Percentiles rank a stretch among this genome's conserved stretches.
phyloP scores from a whole-genome alignment of 805 yeast species.

The Zygoascus bituminiphila region DNA sequence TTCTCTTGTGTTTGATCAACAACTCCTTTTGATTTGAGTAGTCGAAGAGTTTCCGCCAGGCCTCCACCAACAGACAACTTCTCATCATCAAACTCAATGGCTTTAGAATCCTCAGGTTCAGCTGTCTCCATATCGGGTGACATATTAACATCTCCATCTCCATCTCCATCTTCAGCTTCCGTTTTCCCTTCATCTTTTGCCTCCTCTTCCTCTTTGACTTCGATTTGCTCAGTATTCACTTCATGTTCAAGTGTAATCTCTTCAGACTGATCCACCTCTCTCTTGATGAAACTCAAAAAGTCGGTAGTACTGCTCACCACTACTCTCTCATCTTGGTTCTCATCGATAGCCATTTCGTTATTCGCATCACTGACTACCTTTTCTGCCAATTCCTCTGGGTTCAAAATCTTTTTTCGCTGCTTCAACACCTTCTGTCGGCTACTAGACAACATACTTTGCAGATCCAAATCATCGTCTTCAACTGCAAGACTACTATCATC shows the following conservation, averaged over 20 bases:
- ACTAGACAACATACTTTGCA: slow-evolving; percentile 27
- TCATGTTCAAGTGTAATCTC: not conserved
- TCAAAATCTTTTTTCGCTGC: slow-evolving; percentile 13
- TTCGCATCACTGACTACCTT: slow-evolving; percentile 31
- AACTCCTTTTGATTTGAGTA: slow-evolving; percentile 27
- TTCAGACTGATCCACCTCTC: slow-evolving; percentile 6
- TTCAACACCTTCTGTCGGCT: slow-evolving; percentile 28
- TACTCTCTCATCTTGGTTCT: slow-evolving; percentile 22
- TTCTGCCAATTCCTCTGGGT: slow-evolving; percentile 29
- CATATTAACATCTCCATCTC: not conserved
- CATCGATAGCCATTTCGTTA: slow-evolving; percentile 10
- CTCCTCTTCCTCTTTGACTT: slow-evolving; percentile 3
- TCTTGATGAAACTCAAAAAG: slow-evolving; percentile 26
- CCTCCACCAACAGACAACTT: slow-evolving; percentile 26
- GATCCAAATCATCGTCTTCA: slow-evolving; percentile 34
- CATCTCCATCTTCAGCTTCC: slow-evolving; percentile 1
- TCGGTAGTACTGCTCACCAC: slow-evolving; percentile 39
- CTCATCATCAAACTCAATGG: slow-evolving; percentile 13
- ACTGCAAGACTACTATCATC: slow-evolving; percentile 26
- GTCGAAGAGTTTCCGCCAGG: slow-evolving; percentile 31
- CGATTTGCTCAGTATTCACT: not conserved
- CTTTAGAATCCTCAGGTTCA: slow-evolving; percentile 6
- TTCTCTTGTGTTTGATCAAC: slow-evolving; percentile 21
- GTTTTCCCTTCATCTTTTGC: slow-evolving; percentile 8
- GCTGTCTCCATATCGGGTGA: not conserved